Conservation (phyloP, 768 basidiomycete species). For the Ramaria rubella region DNA sequence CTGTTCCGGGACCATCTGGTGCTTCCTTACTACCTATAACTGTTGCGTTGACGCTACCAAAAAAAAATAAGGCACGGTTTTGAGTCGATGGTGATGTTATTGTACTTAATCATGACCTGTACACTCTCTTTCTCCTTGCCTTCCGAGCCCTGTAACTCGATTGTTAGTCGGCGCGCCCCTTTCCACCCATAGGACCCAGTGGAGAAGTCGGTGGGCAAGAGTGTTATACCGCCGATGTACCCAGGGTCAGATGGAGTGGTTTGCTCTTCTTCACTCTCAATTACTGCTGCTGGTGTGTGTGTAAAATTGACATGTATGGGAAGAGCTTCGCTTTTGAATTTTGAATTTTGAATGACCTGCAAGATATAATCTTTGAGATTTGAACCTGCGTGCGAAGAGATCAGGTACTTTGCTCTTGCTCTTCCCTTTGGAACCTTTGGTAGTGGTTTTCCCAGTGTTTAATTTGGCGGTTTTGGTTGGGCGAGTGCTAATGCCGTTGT, state of each 20-base stretch:
- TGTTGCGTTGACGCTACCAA: conserved; percentile 65
- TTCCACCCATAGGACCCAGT: conserved; percentile 88
- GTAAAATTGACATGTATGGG: conserved; percentile 66
- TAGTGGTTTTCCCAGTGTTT: neutral
- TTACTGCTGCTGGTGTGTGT: conserved; percentile 47
- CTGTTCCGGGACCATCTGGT: conserved; percentile 23
- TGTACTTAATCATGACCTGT: conserved; percentile 68
- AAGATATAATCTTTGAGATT: neutral
- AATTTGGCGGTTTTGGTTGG: too few species aligned
- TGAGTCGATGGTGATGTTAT: conserved; percentile 12
- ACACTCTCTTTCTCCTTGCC: conserved; percentile 56
- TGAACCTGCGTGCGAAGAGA: neutral
- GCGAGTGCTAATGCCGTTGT: too few species aligned
- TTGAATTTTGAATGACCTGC: conserved; percentile 34
- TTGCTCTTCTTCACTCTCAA: conserved; percentile 29
- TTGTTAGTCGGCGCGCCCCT: conserved; percentile 56
- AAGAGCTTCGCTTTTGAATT: conserved; percentile 59
- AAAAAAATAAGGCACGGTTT: neutral
- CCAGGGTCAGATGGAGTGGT: conserved; percentile 48
- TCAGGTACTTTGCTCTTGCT: neutral
- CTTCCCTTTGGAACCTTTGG: neutral
- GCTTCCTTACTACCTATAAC: conserved; percentile 64
- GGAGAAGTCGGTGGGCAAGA: conserved; percentile 53
- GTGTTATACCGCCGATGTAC: conserved; percentile 47
- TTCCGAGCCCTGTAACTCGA: conserved; percentile 51